Base-by-base conservation (phyloP, 179 eudicot species). In the Camellia oleifera region DNA sequence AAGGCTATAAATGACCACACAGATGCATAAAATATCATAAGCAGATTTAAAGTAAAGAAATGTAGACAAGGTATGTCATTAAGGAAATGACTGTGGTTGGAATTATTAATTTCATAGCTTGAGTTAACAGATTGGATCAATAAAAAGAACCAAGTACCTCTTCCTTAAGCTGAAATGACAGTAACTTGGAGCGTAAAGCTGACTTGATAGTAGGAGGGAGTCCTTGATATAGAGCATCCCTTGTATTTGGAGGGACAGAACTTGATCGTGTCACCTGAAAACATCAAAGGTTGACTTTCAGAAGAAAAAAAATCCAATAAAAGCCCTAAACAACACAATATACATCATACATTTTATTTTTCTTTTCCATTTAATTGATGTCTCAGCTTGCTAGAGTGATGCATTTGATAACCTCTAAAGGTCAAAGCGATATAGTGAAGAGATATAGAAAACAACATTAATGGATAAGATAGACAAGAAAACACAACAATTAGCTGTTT, bases 211-310 rank as follows among this genome's bases (percentile, higher is more conserved):
- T 82, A 40, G 99, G 99, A 56, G 99, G 99, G 66, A 96, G 78
- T 83, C 99, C 99, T 82, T 96, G 99, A 82, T 96, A 96, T 81
- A 96, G 80, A 78, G 97, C 84, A 84, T 96, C 98, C 87, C 97
- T 89, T 45, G 92, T 90, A 83, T 88, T 96, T 73, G 93, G 94
- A n/a, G 99, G 99, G 26, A 96, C 91, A 7, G 97, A 96, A 83
- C 83, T 84, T 71, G 99, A 91, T 74, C 99, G 92, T n/a, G 99
- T 88, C 32, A 96, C 98, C 99, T 96, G 87, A 77, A 76, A 69
- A 60, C 73, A 58, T 72, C 72, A 76, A 63, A 57, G 0, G n/a
- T 48, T 48, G 4, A 48, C 5, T 48, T 7, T 7, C 52, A 48
- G 8, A 48, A 48, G 52, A 48, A 48, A 48, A 48, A 48, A 48